Evolutionary conservation across 257 asterid species (phyloP), one percentile per base, ranked within the genome.

Genomic region (Fraxinus pennsylvanica): DNA sequence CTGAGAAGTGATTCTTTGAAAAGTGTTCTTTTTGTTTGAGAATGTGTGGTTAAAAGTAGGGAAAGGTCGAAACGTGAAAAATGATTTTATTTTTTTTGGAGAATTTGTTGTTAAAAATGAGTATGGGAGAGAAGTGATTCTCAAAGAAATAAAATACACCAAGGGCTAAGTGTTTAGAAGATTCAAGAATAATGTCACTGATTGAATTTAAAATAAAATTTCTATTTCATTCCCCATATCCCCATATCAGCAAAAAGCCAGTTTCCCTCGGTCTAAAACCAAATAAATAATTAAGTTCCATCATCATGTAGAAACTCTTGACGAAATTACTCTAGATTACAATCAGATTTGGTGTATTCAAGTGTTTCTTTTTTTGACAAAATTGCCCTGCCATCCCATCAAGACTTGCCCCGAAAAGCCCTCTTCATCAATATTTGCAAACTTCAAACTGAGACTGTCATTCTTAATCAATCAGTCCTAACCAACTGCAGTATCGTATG

Each of bases 381-480:
- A 54, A 33, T 1, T 32, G 52, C 33, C 4, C 45, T 52, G 33
- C 35, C 29, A 50, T 52, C n/a, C 63, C 6, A 14, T 74, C 50
- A 63, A 59, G 15, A 57, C 72, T 25, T 25, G 27, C 61, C 32
- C 17, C 41, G 8, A 12, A 22, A 54, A 57, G 35, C 75, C 17
- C 32, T 69, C 14, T 39, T 39, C 13, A 35, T n/a, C 36, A 1
- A 71, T 4, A 4, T 32, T 30, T 63, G 61, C 38, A 29, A 72
- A 36, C 70, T 35, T 57, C 65, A 57, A n/a, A 57, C 66, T 19
- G 29, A n/a, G 66, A 57, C 9, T n/a, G 12, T n/a, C 66, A n/a
- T 57, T 57, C 66, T 57, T 57, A 57, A 57, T n/a, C 66, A 57
- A n/a, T n/a, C 27, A 57, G 66, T 57, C 66, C 66, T 7, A 57